A percentile compares a stretch with the other conserved stretches of the same genome.
Conservation (phyloP, 106 monocot species). For the Allium sativum region DNA sequence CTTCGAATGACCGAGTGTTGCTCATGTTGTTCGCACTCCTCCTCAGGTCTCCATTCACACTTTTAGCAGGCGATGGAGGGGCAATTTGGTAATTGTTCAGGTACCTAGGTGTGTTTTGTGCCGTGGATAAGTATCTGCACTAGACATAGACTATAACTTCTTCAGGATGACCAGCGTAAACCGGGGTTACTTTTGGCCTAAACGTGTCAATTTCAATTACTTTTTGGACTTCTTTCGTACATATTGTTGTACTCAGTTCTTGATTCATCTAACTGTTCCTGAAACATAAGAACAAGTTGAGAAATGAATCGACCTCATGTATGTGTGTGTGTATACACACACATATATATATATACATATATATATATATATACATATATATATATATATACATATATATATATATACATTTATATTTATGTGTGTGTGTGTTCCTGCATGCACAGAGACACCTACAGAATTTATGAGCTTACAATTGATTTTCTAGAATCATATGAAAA, state of each 20-base stretch:
- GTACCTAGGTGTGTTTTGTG: constrained; percentile 45
- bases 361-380: too few relatives aligned
- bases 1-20: constrained; percentile 81
- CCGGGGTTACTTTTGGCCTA: constrained; percentile 41
- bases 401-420: too few relatives aligned
- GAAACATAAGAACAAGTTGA: too few relatives aligned
- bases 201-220: constrained; percentile 58
- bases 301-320: too few relatives aligned
- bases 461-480: too few relatives aligned
- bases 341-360: too few relatives aligned
- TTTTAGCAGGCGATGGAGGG: constrained; percentile 56
- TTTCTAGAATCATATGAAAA: too few relatives aligned
- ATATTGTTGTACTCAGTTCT: constrained; percentile 7
- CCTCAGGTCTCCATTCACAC: constrained; percentile 7
- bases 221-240: constrained; percentile 46
- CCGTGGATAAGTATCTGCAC: constrained; percentile 26
- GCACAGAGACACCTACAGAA: too few relatives aligned
- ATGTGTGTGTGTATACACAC: too few relatives aligned
- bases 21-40: constrained; percentile 58
- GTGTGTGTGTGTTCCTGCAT: too few relatives aligned
- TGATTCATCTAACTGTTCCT: too few relatives aligned
- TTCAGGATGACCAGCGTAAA: constrained; percentile 6
- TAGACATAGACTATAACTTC: constrained; percentile 30
- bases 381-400: too few relatives aligned
- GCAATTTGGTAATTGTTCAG: constrained; percentile 7